Conservation (phyloP, 768 basidiomycete species). For the Coprinopsis cinerea region DNA sequence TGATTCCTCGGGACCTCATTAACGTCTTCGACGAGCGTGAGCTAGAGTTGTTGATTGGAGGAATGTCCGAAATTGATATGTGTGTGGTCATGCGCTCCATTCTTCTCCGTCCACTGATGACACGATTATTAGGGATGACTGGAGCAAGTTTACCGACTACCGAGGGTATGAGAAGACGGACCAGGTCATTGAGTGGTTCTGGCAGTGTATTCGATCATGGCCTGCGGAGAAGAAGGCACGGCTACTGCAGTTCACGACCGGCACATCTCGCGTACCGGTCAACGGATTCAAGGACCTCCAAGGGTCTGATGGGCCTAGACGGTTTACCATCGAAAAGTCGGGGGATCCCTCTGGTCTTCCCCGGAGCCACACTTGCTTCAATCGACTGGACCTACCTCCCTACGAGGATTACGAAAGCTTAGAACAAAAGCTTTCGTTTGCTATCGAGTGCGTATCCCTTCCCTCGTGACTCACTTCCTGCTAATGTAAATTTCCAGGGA, state of each 20-base stretch:
- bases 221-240: slow-evolving; percentile 85
- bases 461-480: slow-evolving; percentile 6
- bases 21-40: slow-evolving; percentile 91
- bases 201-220: slow-evolving; percentile 89
- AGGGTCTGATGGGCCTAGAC: slow-evolving; percentile 85
- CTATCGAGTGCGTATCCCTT: slow-evolving; percentile 60
- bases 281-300: slow-evolving; percentile 95
- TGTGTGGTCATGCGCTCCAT: slow-evolving; percentile 25
- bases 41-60: slow-evolving; percentile 83
- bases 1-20: slow-evolving; percentile 78
- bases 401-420: slow-evolving; percentile 85
- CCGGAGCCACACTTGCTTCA: slow-evolving; percentile 93
- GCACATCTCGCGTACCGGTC: slow-evolving; percentile 79
- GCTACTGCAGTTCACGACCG: slow-evolving; percentile 83
- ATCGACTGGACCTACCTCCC: slow-evolving; percentile 80
- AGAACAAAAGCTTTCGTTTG: slow-evolving; percentile 79
- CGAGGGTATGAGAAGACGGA: slow-evolving; percentile 82
- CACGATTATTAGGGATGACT: slow-evolving; percentile 58
- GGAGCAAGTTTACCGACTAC: slow-evolving; percentile 93
- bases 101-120: slow-evolving; percentile 3
- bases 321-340: slow-evolving; percentile 94
- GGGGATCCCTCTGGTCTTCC: slow-evolving; percentile 86
- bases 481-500: slow-evolving; percentile 37
- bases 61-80: slow-evolving; percentile 91
- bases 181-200: slow-evolving; percentile 93